Conservation (phyloP, 2,329 filamentous ascomycete species). For the Penicillium paneum region DNA sequence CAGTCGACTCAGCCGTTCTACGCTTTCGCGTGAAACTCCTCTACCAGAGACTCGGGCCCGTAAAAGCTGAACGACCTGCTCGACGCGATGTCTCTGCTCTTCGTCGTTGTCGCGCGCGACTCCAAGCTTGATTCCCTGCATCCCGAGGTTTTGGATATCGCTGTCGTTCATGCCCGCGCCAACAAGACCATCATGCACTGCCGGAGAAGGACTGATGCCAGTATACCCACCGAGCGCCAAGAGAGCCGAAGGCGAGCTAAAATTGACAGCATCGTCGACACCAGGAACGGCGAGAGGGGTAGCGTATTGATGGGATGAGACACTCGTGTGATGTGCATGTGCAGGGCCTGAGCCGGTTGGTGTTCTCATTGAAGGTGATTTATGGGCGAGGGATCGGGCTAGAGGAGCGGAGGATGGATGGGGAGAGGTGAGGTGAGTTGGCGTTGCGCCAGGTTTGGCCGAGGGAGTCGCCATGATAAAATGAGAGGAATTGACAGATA, state of each 20-base stretch:
- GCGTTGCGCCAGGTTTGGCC: conserved; percentile 44
- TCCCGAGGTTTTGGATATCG: conserved; percentile 40
- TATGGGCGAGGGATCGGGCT: conserved; percentile 42
- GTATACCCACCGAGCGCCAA: conserved; percentile 44
- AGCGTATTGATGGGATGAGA: conserved; percentile 43
- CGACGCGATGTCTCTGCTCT: conserved; percentile 42
- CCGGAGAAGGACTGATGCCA: conserved; percentile 42
- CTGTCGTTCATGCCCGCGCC: conserved; percentile 37
- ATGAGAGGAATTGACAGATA: background rate
- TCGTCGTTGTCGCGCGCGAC: conserved; percentile 40
- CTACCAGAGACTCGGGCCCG: conserved; percentile 42
- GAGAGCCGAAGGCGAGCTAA: conserved; percentile 47
- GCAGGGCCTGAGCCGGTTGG: conserved; percentile 40
- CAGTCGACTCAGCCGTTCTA: conserved; percentile 43
- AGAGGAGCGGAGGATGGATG: conserved; percentile 42
- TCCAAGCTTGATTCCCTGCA: conserved; percentile 38
- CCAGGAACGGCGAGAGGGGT: conserved; percentile 41
- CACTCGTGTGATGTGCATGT: conserved; percentile 34
- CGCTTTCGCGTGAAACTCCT: conserved; percentile 43
- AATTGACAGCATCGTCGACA: conserved; percentile 42
- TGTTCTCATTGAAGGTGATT: conserved; percentile 46
- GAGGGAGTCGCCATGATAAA: conserved; percentile 45
- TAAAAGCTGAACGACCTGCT: conserved; percentile 41
- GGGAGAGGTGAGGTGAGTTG: conserved; percentile 45
- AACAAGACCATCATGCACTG: conserved; percentile 37